phyloP scores from a whole-genome alignment of 2,329 filamentous ascomycete genomes.

The Hypoxylon sp. region DNA sequence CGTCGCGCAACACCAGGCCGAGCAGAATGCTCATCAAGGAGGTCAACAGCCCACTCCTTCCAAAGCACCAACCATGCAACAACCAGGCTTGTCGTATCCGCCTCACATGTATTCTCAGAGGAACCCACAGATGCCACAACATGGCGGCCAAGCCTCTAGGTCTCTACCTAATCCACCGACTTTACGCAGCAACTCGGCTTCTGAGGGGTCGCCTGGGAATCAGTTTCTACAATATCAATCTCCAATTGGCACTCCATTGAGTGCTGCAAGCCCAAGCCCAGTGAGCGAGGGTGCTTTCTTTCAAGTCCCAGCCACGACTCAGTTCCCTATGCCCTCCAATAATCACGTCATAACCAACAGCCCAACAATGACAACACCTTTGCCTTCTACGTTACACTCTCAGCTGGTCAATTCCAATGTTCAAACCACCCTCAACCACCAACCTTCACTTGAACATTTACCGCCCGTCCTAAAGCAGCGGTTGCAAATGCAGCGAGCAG shows the following conservation, averaged over 20 bases:
- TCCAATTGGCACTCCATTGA: conserved; percentile 23
- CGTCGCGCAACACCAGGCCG: conserved; percentile 19
- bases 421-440: conserved; percentile 27
- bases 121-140: conserved; percentile 13
- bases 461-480: conserved; percentile 17
- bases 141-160: conserved; percentile 14
- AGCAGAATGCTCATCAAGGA: conserved; percentile 6
- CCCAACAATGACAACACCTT: not conserved
- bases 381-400: conserved; percentile 11
- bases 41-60: conserved; percentile 17
- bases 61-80: conserved; percentile 15
- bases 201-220: conserved; percentile 8
- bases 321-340: conserved; percentile 15
- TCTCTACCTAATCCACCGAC: not conserved
- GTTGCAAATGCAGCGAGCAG: conserved; percentile 18
- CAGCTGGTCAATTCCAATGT: conserved; percentile 14
- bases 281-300: conserved; percentile 4
- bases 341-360: conserved; percentile 17
- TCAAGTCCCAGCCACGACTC: conserved; percentile 5
- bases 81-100: conserved; percentile 12
- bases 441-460: conserved; percentile 13
- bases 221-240: conserved; percentile 31
- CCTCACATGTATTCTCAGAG: conserved; percentile 8
- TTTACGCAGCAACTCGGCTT: conserved; percentile 8
- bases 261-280: conserved; percentile 8